A percentile compares a stretch with the other conserved stretches of the same genome.
phyloP scores from a whole-genome alignment of 257 asterid genomes.

The Ehretia macrophylla region DNA sequence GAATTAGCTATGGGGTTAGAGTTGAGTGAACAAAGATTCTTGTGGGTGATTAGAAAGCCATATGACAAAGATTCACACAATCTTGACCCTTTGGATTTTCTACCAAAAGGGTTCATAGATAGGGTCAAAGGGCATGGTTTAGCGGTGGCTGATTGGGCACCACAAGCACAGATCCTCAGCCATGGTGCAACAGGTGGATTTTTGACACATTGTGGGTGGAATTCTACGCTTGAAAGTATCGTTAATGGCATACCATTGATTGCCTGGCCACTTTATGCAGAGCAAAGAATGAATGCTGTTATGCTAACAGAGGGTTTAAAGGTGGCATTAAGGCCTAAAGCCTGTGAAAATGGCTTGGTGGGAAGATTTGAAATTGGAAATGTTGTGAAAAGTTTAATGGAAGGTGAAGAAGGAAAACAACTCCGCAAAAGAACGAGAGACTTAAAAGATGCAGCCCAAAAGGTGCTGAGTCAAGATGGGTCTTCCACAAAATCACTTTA shows the following conservation, averaged over 20 bases:
- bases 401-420: slow-evolving; percentile 57
- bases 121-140: slow-evolving; percentile 24
- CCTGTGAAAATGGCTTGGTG: slow-evolving; percentile 36
- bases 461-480: slow-evolving; percentile 24
- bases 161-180: slow-evolving; percentile 21
- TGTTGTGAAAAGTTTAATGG: slow-evolving; percentile 35
- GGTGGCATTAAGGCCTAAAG: slow-evolving; percentile 45
- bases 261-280: slow-evolving; percentile 84
- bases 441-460: slow-evolving; percentile 47
- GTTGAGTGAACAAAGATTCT: slow-evolving; percentile 33
- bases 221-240: slow-evolving; percentile 51
- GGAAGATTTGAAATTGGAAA: slow-evolving; percentile 35
- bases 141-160: slow-evolving; percentile 33
- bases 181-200: slow-evolving; percentile 34
- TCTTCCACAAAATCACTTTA: slow-evolving; percentile 26
- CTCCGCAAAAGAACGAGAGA: slow-evolving; percentile 46
- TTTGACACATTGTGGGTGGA: slow-evolving; percentile 65
- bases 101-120: slow-evolving; percentile 29
- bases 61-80: slow-evolving; percentile 15
- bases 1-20: slow-evolving; percentile 37
- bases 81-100: slow-evolving; percentile 15
- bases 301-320: slow-evolving; percentile 37
- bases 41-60: slow-evolving; percentile 36
- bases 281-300: slow-evolving; percentile 69
- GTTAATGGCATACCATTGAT: slow-evolving; percentile 62